These are phyloP conservation scores for Tetrahymena borealis DNA, from an alignment of 73 alveolate species.

Conservation along the genomic window DNA sequence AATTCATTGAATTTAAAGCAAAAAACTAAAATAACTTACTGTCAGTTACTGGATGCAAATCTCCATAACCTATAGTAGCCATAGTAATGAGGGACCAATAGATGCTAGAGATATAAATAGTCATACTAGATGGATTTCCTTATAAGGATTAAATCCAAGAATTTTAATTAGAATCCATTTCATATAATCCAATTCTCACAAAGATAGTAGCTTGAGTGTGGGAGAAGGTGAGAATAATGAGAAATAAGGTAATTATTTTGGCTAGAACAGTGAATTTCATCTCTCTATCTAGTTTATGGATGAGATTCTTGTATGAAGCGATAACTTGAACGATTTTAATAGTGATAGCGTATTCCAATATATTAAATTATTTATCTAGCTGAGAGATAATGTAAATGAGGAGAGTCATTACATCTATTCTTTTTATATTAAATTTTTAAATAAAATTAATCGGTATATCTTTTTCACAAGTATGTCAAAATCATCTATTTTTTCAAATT, in stretches of 20 bases:
- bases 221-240: neutral
- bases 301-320: neutral
- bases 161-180: neutral
- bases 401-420: neutral
- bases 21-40: neutral
- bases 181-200: neutral
- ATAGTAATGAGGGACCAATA: neutral
- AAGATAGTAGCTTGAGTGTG: neutral
- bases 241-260: neutral
- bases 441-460: too few relatives aligned
- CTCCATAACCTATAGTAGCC: neutral
- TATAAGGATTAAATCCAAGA: neutral
- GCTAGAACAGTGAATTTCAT: neutral
- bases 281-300: neutral
- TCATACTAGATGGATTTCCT: neutral
- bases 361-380: neutral
- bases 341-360: neutral
- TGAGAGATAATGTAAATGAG: neutral
- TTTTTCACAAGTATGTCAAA: too few relatives aligned
- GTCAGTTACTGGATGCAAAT: neutral
- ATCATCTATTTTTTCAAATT: too few relatives aligned
- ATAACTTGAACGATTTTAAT: neutral
- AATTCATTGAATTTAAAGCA: neutral
- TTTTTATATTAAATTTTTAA: neutral
- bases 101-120: neutral